phyloP scores from a whole-genome alignment of 306 rosid genomes.

The Mimosa pudica region DNA sequence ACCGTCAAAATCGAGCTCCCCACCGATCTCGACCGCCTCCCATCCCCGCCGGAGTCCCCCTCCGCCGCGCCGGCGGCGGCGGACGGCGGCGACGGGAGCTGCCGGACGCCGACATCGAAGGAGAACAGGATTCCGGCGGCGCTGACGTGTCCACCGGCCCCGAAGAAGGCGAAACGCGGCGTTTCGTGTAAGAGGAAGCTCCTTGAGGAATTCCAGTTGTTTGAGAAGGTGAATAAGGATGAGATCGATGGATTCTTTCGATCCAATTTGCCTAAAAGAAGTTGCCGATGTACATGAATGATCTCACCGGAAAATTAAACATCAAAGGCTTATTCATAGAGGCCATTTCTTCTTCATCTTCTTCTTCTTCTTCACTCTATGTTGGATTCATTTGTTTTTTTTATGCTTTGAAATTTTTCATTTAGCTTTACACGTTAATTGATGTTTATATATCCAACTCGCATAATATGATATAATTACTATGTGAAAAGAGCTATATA shows the following conservation, averaged over 20 bases:
- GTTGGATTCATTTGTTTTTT: background rate
- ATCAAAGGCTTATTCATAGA: too few relatives aligned
- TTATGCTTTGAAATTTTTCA: background rate
- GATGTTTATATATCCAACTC: conserved; percentile 1
- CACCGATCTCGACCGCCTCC: background rate
- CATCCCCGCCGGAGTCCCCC: background rate
- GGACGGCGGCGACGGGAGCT: background rate
- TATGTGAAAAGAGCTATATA: conserved; percentile 12
- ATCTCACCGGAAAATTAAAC: too few relatives aligned
- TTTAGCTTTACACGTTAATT: background rate
- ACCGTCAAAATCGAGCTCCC: background rate
- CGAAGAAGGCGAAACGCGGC: conserved; percentile 11
- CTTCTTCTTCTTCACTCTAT: background rate
- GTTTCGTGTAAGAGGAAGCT: conserved; percentile 28
- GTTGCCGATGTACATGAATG: conserved; percentile 29
- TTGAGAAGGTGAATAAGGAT: conserved; percentile 19
- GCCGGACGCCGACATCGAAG: conserved; percentile 28
- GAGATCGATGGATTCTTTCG: conserved; percentile 32
- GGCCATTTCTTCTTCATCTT: background rate
- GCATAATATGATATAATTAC: background rate
- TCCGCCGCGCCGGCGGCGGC: background rate
- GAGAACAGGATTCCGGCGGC: conserved; percentile 31
- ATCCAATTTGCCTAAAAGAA: conserved; percentile 24
- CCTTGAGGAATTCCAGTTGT: conserved; percentile 27
- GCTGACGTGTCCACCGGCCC: conserved; percentile 28